Base-by-base conservation (phyloP, 495 filamentous ascomycete species). In the Jackrogersella minutella region DNA sequence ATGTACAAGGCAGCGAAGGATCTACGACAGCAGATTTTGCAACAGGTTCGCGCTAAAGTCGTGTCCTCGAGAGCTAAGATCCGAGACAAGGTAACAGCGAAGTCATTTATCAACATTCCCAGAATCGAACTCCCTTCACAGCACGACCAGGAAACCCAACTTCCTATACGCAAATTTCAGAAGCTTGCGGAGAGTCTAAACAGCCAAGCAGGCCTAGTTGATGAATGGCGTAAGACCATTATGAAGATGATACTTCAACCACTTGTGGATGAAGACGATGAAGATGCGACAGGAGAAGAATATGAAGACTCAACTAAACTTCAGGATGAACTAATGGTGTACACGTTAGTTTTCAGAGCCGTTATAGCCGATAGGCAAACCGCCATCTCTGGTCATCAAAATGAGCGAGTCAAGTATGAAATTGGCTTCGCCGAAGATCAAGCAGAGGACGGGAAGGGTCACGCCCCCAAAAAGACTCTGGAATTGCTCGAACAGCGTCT, bases 271-370 rank as follows among this genome's bases (percentile, higher is more conserved):
- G 86, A 93, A 68, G 92, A 96, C 49, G 83, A 86, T 5, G 84
- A 83, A 11, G 91, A 95, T 33, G 83, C 88, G 1, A 91, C 93
- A 36, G 94, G 95, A 31, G 86, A 97, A 19, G 94, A 97, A 73
- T 96, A 95, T 63, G 91, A 93, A 62, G 85, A 89, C 13, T 95
- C 93, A 2, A 94, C 91, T 0, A 91, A 91, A 73, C 82, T 89
- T 39, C 93, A 97, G 74, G 93, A 96, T 63, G 78, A 83, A 28
- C 87, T 96, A 33, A 91, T 92, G 77, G 90, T 90, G 14, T 96
- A 93, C 72, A 88, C 93, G 62, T 84, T 92, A 61, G 89, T 86
- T 13, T 78, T 97, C 28, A 81, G 91, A 53, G 87, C 88, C 0
- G 81, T 90, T 56, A 84, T 94, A 49, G 88, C 91, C 10, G 93